phyloP scores from a whole-genome alignment of 805 yeast species.

The Pichia nanzhaoensis region DNA sequence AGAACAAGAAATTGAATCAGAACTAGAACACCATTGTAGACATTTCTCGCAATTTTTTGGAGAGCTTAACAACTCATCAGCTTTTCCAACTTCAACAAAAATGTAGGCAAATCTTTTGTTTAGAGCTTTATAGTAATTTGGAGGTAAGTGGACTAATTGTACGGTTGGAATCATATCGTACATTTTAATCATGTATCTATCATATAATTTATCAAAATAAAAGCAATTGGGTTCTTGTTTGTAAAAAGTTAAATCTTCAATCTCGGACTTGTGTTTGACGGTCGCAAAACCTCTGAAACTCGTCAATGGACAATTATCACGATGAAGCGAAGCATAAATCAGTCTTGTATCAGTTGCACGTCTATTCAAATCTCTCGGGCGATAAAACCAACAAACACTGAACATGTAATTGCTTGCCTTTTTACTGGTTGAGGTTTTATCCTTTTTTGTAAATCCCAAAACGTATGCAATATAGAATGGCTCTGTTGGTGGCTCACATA shows the following conservation, averaged over 20 bases:
- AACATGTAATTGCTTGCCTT: constrained; percentile 50
- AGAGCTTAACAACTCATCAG: constrained; percentile 53
- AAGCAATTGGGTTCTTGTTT: constrained; percentile 59
- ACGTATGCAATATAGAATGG: constrained; percentile 87
- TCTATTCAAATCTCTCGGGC: constrained; percentile 79
- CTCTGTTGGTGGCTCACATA: constrained; percentile 90
- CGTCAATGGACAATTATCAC: constrained; percentile 70
- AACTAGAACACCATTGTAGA: constrained; percentile 74
- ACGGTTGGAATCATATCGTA: constrained; percentile 71
- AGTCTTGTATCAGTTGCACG: constrained; percentile 64
- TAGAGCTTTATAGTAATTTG: constrained; percentile 54
- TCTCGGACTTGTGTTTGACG: constrained; percentile 63
- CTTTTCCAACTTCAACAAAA: constrained; percentile 63
- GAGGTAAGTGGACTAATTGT: constrained; percentile 50
- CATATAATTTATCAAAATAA: constrained; percentile 81
- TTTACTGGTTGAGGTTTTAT: constrained; percentile 27
- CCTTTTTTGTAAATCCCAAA: constrained; percentile 57
- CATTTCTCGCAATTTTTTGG: constrained; percentile 72
- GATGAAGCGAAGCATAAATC: constrained; percentile 78
- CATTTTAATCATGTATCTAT: constrained; percentile 74
- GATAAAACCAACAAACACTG: constrained; percentile 83
- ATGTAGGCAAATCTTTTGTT: constrained; percentile 64
- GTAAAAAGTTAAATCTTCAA: constrained; percentile 51
- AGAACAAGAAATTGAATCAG: constrained; percentile 75
- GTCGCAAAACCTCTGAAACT: constrained; percentile 70